Percentiles rank a stretch among this genome's conserved stretches.
Conservation (phyloP, 768 basidiomycete species). For the Lactarius vividus region DNA sequence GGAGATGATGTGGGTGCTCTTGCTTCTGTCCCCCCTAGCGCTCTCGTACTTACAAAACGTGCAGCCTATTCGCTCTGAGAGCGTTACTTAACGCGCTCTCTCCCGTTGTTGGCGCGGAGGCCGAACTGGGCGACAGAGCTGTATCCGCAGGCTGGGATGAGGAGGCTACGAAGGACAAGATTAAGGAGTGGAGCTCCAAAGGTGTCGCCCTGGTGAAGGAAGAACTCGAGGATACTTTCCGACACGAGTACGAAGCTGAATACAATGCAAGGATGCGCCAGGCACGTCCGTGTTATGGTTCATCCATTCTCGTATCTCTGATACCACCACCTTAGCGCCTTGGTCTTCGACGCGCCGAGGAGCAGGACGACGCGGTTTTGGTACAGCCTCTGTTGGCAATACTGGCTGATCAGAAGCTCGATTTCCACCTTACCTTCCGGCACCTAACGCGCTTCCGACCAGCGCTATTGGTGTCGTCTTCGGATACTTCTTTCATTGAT, state of each 20-base stretch:
- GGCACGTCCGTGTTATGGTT: slow-evolving; percentile 37
- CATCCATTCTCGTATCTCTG: background rate
- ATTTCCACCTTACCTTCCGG: slow-evolving; percentile 87
- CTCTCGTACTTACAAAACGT: background rate
- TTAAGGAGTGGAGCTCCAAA: slow-evolving; percentile 58
- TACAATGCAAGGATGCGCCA: slow-evolving; percentile 72
- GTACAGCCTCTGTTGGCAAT: slow-evolving; percentile 70
- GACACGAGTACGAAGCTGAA: slow-evolving; percentile 56
- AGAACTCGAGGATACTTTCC: slow-evolving; percentile 60
- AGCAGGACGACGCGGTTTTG: slow-evolving; percentile 58
- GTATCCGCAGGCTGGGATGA: slow-evolving; percentile 64
- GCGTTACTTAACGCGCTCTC: slow-evolving; percentile 75
- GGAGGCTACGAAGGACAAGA: slow-evolving; percentile 46
- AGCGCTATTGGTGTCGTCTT: slow-evolving; percentile 24
- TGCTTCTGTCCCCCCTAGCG: slow-evolving; percentile 4
- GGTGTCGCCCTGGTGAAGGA: slow-evolving; percentile 52
- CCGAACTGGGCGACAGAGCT: slow-evolving; percentile 48
- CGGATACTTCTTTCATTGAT: slow-evolving; percentile 45
- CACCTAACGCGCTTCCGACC: slow-evolving; percentile 62
- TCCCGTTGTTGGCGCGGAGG: slow-evolving; percentile 85
- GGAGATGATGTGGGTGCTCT: slow-evolving; percentile 62
- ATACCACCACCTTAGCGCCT: slow-evolving; percentile 54
- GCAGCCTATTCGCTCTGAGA: slow-evolving; percentile 73
- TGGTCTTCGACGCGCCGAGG: slow-evolving; percentile 57
- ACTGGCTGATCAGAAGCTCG: slow-evolving; percentile 71